A percentile compares a stretch with the other conserved stretches of the same genome.
phyloP scores from a whole-genome alignment of 2,329 filamentous ascomycete genomes.

The Lachnellula arida region DNA sequence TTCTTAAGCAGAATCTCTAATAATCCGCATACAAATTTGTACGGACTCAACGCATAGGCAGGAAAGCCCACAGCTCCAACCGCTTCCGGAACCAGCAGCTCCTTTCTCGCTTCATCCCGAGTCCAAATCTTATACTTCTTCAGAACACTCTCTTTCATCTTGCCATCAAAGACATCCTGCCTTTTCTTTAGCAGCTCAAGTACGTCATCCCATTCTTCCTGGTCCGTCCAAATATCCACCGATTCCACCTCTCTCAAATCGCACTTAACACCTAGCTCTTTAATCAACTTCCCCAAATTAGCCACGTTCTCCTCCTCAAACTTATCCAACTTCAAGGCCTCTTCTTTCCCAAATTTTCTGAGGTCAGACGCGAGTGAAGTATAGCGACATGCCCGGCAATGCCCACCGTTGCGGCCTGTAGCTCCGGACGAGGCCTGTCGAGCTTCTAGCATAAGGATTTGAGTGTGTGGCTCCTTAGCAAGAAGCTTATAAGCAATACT shows the following conservation, averaged over 20 bases:
- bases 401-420: conserved; percentile 40
- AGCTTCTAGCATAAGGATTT: conserved; percentile 29
- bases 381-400: conserved; percentile 25
- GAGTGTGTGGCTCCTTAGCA: conserved; percentile 18
- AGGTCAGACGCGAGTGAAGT: conserved; percentile 18
- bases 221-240: conserved; percentile 34
- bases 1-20: conserved; percentile 17
- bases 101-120: conserved; percentile 37
- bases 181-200: conserved; percentile 34
- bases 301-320: conserved; percentile 39
- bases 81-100: conserved; percentile 5
- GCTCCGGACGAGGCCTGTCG: conserved; percentile 23
- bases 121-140: conserved; percentile 42
- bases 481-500: conserved; percentile 24
- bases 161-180: conserved; percentile 31
- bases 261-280: conserved; percentile 42
- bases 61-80: conserved; percentile 21
- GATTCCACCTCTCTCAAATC: conserved; percentile 37
- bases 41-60: conserved; percentile 36
- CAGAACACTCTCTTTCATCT: conserved; percentile 31
- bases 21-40: conserved; percentile 20
- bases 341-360: conserved; percentile 8
- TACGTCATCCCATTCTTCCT: conserved; percentile 21
- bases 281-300: conserved; percentile 49
- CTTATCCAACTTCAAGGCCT: conserved; percentile 9